A percentile compares a stretch with the other conserved stretches of the same genome.
These are phyloP conservation scores for Trametes gibbosa DNA, from an alignment of 768 basidiomycete species.

Conservation along the genomic window DNA sequence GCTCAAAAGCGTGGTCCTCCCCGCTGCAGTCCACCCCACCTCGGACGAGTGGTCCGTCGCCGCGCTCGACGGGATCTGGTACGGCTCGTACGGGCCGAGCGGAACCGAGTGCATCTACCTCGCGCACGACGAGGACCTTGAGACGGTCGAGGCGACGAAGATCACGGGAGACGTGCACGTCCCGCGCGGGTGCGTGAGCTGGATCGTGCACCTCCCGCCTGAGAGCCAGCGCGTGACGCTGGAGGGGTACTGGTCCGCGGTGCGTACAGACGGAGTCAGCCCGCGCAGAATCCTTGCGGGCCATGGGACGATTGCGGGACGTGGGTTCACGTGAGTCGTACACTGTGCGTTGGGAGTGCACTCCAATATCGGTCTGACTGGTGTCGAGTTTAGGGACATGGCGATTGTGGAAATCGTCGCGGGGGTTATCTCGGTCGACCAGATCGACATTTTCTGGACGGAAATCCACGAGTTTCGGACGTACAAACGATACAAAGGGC, in stretches of 20 bases:
- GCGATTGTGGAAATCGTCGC: constrained; percentile 5
- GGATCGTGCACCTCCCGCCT: constrained; percentile 8
- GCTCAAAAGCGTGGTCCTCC: background rate
- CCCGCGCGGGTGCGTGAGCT: constrained; percentile 19
- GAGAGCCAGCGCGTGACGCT: background rate
- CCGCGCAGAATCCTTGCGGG: constrained; percentile 1
- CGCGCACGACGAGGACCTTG: background rate
- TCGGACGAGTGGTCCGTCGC: constrained; percentile 2
- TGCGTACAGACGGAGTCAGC: background rate
- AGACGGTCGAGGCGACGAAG: constrained; percentile 15
- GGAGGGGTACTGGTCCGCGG: background rate
- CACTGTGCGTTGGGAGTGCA: too few species aligned
- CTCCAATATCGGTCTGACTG: background rate
- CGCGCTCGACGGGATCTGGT: constrained; percentile 18
- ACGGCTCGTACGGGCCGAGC: constrained; percentile 14
- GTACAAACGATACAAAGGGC: constrained; percentile 15
- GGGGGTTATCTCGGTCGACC: constrained; percentile 11
- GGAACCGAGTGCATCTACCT: constrained; percentile 19
- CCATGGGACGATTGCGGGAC: constrained; percentile 10
- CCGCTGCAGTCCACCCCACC: background rate
- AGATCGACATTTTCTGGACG: constrained; percentile 18
- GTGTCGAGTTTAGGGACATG: background rate
- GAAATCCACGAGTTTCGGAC: constrained; percentile 9
- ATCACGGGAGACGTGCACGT: constrained; percentile 22
- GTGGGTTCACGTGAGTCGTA: constrained; percentile 16